Base-by-base conservation (phyloP, 179 eudicot species). In the Spergularia azorica region DNA sequence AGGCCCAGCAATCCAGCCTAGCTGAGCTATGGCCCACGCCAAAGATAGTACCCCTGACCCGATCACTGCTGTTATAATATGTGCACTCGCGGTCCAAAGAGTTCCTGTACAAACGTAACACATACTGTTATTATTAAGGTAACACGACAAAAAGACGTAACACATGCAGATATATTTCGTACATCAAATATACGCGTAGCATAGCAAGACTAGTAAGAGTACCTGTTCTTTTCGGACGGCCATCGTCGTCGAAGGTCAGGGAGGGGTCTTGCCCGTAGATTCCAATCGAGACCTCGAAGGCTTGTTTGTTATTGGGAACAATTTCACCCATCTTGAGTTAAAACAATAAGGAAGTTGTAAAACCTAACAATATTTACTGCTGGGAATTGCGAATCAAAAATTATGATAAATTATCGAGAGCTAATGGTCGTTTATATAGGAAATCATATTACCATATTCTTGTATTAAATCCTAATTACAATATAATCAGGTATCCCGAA, bases 1-100 rank as follows among this genome's bases (percentile, higher is more conserved):
- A 0, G 89, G 89, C 9, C 90, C 90, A 0, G 86, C 88, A 3
- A 87, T 63, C 92, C 92, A 87, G 0, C 90, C 92, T 11, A 87
- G 77, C 67, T 89, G 92, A 7, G 90, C 92, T 0, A 76, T 79
- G 10, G 88, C 90, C 90, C 90, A 89, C 16, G 92, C 92, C 73
- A 86, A 57, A 4, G 89, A 84, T 43, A 89, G 55, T 18, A 89
- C 90, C 2, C 90, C 90, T 1, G 92, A 89, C 7, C 92, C 92
- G 50, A 89, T 87, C 36, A 87, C 90, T 1, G 90, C 92, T 17
- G 90, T 87, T 52, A 89, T 87, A 9, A 89, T 89, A 38, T 89
- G 90, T 36, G 92, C 88, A 62, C 87, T 87, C 54, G 90, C 92
- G 0, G 90, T 87, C 90, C 88, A 85, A 2, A 87, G 80, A 18